These are phyloP conservation scores for Mycocentrospora acerina DNA, from an alignment of 2,329 filamentous ascomycete species.

Conservation along the genomic window DNA sequence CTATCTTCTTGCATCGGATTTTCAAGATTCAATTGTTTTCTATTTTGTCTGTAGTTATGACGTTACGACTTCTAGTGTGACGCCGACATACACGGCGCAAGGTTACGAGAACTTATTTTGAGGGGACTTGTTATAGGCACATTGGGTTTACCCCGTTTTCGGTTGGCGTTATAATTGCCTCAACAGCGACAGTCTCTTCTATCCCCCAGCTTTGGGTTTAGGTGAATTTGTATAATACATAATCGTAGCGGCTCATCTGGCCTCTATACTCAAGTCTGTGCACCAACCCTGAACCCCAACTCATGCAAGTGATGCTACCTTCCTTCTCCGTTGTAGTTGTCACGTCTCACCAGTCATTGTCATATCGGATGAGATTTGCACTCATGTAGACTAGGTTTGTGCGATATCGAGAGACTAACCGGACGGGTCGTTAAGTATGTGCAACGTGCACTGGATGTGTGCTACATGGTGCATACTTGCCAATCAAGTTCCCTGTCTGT, in stretches of 20 bases:
- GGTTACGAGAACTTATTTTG: not conserved
- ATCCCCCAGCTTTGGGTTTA: slow-evolving; percentile 3
- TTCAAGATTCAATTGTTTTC: slow-evolving; percentile 4
- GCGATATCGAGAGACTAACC: not conserved
- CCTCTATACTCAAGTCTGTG: too few relatives aligned
- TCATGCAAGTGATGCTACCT: too few relatives aligned
- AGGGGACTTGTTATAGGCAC: too few relatives aligned
- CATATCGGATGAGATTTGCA: too few relatives aligned
- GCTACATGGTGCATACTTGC: too few relatives aligned
- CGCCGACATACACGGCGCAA: too few relatives aligned
- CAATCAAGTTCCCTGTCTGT: too few relatives aligned
- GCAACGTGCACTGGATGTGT: too few relatives aligned
- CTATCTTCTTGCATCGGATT: not conserved
- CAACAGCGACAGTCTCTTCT: slow-evolving; percentile 9
- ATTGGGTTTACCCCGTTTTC: slow-evolving; percentile 4
- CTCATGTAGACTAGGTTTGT: slow-evolving; percentile 1
- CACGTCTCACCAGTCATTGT: too few relatives aligned
- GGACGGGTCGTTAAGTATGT: too few relatives aligned
- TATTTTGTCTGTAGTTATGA: slow-evolving; percentile 3
- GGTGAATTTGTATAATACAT: slow-evolving; percentile 19
- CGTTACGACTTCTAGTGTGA: slow-evolving; percentile 3
- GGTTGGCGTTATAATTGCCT: slow-evolving; percentile 16
- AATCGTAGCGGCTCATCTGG: slow-evolving; percentile 10
- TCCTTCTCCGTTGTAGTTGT: too few relatives aligned
- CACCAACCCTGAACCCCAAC: too few relatives aligned